Evolutionary conservation across 1,284 basidiomycete genomes (phyloP), one percentile per base, ranked within the genome.

Genomic region (Tilletia walkeri): DNA sequence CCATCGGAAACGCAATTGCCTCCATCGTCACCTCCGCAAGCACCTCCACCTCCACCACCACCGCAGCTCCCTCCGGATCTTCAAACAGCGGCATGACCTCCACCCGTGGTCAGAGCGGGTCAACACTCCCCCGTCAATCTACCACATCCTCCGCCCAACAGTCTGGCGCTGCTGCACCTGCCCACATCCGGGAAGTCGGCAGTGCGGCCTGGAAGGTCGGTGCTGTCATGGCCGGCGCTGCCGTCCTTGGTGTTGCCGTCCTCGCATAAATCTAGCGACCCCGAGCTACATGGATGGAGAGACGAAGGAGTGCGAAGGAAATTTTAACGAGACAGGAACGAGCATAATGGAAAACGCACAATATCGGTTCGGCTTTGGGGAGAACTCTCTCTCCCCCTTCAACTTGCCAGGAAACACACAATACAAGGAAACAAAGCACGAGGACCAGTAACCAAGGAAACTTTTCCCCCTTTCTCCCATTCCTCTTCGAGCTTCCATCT

Each of bases 1-100:
- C 39, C 39, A 45, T 66, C 65, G 65, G 12, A 38, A 48, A 48
- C 65, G 65, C 16, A 9, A 66, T 48, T 24, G 65, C 65, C 41
- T 66, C 48, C 65, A 7, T 66, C 41, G 48, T 16, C 7, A 45
- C 65, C 45, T 14, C 65, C 12, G 18, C 59, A 34, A 38, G 30
- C 34, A 38, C 34, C 16, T 36, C 65, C 41, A 30, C 45, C 12
- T 1, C 63, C 10, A 30, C 41, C 41, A 48, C 65, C 41, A 38
- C 63, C 16, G 30, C 63, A 18, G 16, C 63, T 18, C 24, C 59
- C 59, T 24, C 59, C 10, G 50, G 18, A 34, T 38, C 59, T 6
- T 16, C 59, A 3, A 3, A 9, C 4, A 63, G 30, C 36, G 38
- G 59, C 10, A 12, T 41, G 59, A 18, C 30, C 59, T 1, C 2